A percentile compares a stretch with the other conserved stretches of the same genome.
phyloP scores from a whole-genome alignment of 768 basidiomycete genomes.

The Termitomyces bulborhizus region DNA sequence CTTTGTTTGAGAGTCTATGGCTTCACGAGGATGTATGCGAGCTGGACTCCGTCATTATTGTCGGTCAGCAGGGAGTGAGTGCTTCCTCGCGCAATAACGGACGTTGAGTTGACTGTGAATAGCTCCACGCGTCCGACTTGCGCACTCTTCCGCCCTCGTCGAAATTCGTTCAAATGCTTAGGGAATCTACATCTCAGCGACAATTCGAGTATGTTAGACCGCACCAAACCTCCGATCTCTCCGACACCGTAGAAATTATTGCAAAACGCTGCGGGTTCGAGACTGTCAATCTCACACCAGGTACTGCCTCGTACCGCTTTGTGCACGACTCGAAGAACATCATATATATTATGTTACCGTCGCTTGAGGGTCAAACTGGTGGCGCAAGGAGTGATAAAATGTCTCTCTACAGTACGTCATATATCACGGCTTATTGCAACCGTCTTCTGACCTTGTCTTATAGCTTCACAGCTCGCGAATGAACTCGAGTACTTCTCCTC shows the following conservation, averaged over 20 bases:
- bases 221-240: conserved; percentile 20
- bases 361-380: conserved; percentile 32
- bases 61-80: conserved; percentile 71
- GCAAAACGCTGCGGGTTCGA: conserved; percentile 49
- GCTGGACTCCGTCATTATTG: conserved; percentile 59
- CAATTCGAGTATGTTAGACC: conserved; percentile 57
- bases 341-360: conserved; percentile 49
- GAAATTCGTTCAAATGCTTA: conserved; percentile 40
- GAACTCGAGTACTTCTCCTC: conserved; percentile 44
- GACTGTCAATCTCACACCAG: conserved; percentile 35
- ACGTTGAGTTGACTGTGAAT: conserved; percentile 1
- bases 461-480: conserved; percentile 39
- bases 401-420: conserved; percentile 46
- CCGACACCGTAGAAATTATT: conserved; percentile 35
- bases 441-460: conserved; percentile 1
- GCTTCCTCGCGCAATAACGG: not conserved
- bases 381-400: conserved; percentile 41
- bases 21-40: conserved; percentile 45
- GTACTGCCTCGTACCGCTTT: conserved; percentile 23
- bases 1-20: conserved; percentile 40
- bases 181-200: conserved; percentile 44
- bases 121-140: conserved; percentile 73
- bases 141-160: conserved; percentile 50
- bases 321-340: conserved; percentile 44
- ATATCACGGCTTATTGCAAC: conserved; percentile 5